A percentile compares a stretch with the other conserved stretches of the same genome.
These are phyloP conservation scores for Penicillium hordei DNA, from an alignment of 2,329 filamentous ascomycete species.

Conservation along the genomic window DNA sequence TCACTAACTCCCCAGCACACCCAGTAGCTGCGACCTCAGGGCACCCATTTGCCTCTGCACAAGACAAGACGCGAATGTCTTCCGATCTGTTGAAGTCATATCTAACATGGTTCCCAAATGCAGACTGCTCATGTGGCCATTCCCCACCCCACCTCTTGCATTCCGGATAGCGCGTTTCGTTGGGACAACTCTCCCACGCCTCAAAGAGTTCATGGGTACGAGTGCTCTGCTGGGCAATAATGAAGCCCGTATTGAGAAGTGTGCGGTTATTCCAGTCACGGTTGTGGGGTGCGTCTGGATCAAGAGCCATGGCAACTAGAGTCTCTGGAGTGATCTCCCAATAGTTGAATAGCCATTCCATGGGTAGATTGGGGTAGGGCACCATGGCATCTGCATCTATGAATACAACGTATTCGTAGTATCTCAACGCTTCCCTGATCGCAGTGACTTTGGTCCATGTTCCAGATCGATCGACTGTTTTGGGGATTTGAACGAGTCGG, in stretches of 20 bases:
- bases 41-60: conserved; percentile 20
- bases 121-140: conserved; percentile 23
- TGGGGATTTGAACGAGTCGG: conserved; percentile 46
- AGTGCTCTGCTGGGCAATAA: conserved; percentile 41
- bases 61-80: conserved; percentile 17
- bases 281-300: conserved; percentile 44
- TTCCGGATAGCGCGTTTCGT: conserved; percentile 9
- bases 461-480: conserved; percentile 49
- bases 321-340: conserved; percentile 46
- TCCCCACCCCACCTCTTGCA: conserved; percentile 13
- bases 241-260: conserved; percentile 47
- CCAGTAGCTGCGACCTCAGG: conserved; percentile 13
- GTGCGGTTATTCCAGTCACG: conserved; percentile 37
- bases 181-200: conserved; percentile 19
- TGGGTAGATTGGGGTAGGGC: conserved; percentile 44
- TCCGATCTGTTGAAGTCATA: conserved; percentile 19
- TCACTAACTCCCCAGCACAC: conserved; percentile 17
- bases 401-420: conserved; percentile 47
- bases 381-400: conserved; percentile 49
- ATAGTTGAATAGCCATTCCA: conserved; percentile 52
- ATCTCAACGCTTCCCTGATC: conserved; percentile 40
- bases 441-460: conserved; percentile 51
- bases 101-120: conserved; percentile 18
- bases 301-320: conserved; percentile 49
- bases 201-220: conserved; percentile 18